Evolutionary conservation across 768 basidiomycete species (phyloP).

Genomic region (Peribolospora baueri): DNA sequence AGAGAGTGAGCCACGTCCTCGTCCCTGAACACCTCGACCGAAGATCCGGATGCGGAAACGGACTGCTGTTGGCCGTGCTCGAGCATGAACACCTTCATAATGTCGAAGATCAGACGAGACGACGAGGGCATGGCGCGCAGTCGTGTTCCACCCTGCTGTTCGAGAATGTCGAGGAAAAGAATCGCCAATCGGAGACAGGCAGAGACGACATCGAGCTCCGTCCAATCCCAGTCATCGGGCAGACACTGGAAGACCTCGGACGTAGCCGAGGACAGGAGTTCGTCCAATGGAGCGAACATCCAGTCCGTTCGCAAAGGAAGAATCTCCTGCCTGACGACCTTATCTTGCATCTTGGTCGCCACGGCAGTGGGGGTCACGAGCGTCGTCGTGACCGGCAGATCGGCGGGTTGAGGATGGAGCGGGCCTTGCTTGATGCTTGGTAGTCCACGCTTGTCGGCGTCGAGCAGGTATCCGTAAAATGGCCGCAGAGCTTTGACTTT

Average conservation of each 20-base stretch:
- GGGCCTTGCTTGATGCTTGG: constrained; percentile 4
- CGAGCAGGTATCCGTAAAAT: constrained; percentile 3
- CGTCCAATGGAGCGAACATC: constrained; percentile 42
- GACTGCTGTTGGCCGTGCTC: constrained; percentile 48
- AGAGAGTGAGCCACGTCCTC: constrained; percentile 34
- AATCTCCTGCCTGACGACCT: constrained; percentile 28
- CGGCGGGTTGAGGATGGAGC: constrained; percentile 19
- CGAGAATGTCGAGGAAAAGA: constrained; percentile 16
- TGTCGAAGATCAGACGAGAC: constrained; percentile 33
- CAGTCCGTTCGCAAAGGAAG: constrained; percentile 33
- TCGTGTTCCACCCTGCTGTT: too few species aligned
- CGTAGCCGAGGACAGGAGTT: constrained; percentile 54
- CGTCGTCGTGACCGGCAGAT: constrained; percentile 32
- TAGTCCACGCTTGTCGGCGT: neutral
- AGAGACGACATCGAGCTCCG: constrained; percentile 52
- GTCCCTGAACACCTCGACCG: constrained; percentile 62
- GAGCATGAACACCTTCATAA: constrained; percentile 90
- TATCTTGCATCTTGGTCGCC: constrained; percentile 11
- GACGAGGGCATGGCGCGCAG: neutral
- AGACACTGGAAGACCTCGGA: constrained; percentile 43
- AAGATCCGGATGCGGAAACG: constrained; percentile 16
- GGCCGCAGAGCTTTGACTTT: too few species aligned
- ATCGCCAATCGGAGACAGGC: constrained; percentile 39
- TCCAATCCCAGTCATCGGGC: constrained; percentile 48
- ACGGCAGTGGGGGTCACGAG: neutral